Base-by-base conservation (phyloP, 2,329 filamentous ascomycete species). In the Paraconiothyrium brasiliense region DNA sequence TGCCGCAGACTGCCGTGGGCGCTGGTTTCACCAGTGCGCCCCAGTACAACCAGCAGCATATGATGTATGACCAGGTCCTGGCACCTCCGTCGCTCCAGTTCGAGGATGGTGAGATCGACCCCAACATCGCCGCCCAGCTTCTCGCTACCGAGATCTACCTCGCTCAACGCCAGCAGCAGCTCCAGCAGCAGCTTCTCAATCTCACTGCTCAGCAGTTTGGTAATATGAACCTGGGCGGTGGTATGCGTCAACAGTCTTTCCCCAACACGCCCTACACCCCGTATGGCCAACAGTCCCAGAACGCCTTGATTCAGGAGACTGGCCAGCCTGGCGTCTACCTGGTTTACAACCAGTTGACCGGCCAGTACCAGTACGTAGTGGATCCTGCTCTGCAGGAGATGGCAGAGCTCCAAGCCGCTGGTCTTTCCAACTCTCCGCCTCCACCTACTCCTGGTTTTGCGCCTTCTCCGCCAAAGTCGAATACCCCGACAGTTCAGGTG, bases 121-220 rank as follows among this genome's bases (percentile, higher is more conserved):
- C 94, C 56, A 90, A 88, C 63, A 80, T 96, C 57, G 95, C 97
- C 69, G 92, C 93, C 57, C 93, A 97, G 80, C 85, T 98, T 66
- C 87, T 97, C 74, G 91, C 93, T 60, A 96, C 93, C 72, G 97
- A 97, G 78, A 83, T 95, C 76, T 97, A 96, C 75, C 86, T 99
- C 54, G 93, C 93, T 44, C 93, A 97, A 76, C 94, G 97, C 81
- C 94, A 98, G 81, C 93, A 97, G 82, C 91, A 92, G 67, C 88
- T 98, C 56, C 94, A 98, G 81, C 94, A 97, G 81, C 93, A 98
- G 81, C 86, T 98, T 68, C 87, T 93, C 69, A 92, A 84, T 67
- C 89, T 97, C 27, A 95, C 94, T 73, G 74, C 74, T n/a, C 75
- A 78, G 66, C 75, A 77, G 65, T 77, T 77, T 49, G 71, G 71